Base-by-base conservation (phyloP, 352 stramenopile genomes). In the Elongisporangium undulatum region DNA sequence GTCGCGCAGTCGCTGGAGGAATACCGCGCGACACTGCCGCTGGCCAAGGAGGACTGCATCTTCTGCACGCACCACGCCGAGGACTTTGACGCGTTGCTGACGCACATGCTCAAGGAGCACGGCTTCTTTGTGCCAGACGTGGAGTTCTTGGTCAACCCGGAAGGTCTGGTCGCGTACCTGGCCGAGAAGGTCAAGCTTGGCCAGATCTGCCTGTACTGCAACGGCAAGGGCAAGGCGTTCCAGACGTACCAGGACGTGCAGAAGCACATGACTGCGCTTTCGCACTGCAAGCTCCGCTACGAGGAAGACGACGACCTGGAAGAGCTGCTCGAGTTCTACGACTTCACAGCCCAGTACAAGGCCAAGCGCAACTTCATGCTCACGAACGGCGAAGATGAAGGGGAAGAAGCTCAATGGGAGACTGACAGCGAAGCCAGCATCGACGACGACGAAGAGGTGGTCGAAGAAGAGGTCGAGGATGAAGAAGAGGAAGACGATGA, bases 101-200 rank as follows among this genome's bases (percentile, higher is more conserved):
- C 75, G 29, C 92, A 98, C 68, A 98, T 99, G 94, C 74, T 94
- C 38, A 89, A 91, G 56, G 86, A 90, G 51, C 97, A 98, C 73
- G 95, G 91, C 23, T 99, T 99, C 70, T 98, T 97, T 72, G 80
- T 99, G 45, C 96, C 96, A 5, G 95, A 99, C 67, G 67, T 90
- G 45, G 94, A 98, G 65, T 98, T 93, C 67, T 66, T 97, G 23
- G 68, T 83, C 7, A 94, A 99, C 66, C 49, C 94, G 12, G 79
- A 96, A 62, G 95, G 95, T 0, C 71, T 98, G 20, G 64, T 98
- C 2, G 79, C 77, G 49, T 99, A 99, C 73, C 80, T 97, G 64
- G 85, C 92, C 7, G 92, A 98, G 72, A 99, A 99, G 71, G 89
- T 98, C 63, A 98, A 98, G 69, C 71, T 97, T 2, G 95, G 95